These are phyloP conservation scores for Zasmidium citrigriseum DNA, from an alignment of 2,329 filamentous ascomycete genomes.

Conservation along the genomic window DNA sequence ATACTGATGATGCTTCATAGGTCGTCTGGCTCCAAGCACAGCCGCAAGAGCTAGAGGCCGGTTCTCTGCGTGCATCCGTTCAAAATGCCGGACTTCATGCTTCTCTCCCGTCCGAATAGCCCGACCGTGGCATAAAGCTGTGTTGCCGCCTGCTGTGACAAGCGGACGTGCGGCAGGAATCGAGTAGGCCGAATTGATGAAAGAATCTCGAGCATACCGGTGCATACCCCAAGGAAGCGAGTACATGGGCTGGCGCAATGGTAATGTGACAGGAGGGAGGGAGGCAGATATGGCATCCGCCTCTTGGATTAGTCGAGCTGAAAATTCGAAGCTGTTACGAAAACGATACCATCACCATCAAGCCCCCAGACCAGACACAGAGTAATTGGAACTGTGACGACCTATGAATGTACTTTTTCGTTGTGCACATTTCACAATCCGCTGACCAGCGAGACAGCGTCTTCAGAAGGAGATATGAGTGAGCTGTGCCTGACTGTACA, in stretches of 20 bases:
- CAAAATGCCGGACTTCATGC: too few species aligned
- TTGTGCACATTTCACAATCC: too few species aligned
- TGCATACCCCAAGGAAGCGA: background rate
- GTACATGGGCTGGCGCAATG: background rate
- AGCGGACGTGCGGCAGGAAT: background rate
- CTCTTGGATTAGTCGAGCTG: background rate
- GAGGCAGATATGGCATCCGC: background rate
- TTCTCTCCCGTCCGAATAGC: too few species aligned
- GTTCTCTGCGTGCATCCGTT: too few species aligned
- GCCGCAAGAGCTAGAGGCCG: background rate
- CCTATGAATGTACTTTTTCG: too few species aligned
- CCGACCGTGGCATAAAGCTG: too few species aligned
- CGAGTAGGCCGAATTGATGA: background rate
- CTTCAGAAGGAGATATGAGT: too few species aligned
- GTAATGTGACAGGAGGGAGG: background rate
- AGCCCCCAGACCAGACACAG: background rate
- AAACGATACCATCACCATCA: background rate
- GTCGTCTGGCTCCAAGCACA: conserved; percentile 7
- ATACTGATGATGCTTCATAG: background rate
- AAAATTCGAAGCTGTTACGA: background rate
- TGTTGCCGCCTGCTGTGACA: too few species aligned
- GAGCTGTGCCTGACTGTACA: too few species aligned
- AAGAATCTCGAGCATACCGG: background rate
- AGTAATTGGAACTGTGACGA: background rate
- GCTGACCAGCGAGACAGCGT: too few species aligned